These are phyloP conservation scores for Xerocomus brunneocitrinus DNA, from an alignment of 768 basidiomycete genomes.

Conservation along the genomic window DNA sequence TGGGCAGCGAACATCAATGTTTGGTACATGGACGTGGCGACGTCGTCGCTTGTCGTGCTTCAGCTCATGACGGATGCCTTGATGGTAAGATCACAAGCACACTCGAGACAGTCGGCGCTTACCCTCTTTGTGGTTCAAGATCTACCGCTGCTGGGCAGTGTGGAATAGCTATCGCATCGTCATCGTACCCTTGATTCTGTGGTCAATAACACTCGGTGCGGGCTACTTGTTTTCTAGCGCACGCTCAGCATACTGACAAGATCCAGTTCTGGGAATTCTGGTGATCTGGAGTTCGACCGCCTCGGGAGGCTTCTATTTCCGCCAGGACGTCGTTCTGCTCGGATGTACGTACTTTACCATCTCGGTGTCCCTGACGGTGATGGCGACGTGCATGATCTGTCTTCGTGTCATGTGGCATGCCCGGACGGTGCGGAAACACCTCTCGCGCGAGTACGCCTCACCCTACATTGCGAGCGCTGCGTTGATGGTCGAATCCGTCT, in stretches of 20 bases:
- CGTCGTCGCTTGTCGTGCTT: slow-evolving; percentile 19
- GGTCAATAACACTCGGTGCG: slow-evolving; percentile 12
- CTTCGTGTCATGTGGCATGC: slow-evolving; percentile 1
- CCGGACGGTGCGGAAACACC: not conserved
- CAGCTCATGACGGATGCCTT: slow-evolving; percentile 30
- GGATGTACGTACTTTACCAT: not conserved
- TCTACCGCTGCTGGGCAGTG: slow-evolving; percentile 34
- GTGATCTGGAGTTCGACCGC: not conserved
- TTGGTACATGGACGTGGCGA: slow-evolving; percentile 18
- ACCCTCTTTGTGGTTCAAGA: slow-evolving; percentile 17
- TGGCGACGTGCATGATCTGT: not conserved
- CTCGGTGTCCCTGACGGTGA: not conserved
- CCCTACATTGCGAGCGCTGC: too few relatives aligned
- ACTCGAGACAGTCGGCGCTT: not conserved
- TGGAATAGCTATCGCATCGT: slow-evolving; percentile 22
- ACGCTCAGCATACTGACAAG: not conserved
- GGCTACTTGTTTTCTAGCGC: not conserved
- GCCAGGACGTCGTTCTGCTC: not conserved
- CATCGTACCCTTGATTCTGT: slow-evolving; percentile 12
- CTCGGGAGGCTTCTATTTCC: not conserved
- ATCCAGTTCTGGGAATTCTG: slow-evolving; percentile 5
- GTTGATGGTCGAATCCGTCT: too few relatives aligned
- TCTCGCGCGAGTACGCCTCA: too few relatives aligned
- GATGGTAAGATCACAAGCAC: slow-evolving; percentile 14
- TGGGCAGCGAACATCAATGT: slow-evolving; percentile 11